Conservation (phyloP, 2,329 filamentous ascomycete genomes). For the Colletotrichum godetiae region DNA sequence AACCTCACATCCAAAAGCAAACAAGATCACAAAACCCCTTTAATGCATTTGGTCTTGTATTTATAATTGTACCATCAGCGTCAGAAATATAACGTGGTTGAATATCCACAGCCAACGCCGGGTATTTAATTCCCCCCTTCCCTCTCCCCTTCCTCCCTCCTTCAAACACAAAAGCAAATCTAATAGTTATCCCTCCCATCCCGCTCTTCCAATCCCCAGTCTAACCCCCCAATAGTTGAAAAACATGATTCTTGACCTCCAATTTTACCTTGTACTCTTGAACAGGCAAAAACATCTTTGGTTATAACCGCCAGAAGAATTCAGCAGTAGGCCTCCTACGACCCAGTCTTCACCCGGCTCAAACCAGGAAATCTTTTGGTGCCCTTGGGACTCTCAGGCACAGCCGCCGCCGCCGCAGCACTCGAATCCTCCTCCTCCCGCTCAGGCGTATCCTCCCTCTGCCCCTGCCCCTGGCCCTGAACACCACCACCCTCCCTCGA, state of each 20-base stretch:
- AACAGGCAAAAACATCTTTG: neutral
- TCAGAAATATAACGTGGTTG: neutral
- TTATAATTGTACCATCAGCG: neutral
- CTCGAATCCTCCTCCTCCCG: slow-evolving; percentile 18
- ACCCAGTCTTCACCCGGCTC: slow-evolving; percentile 30
- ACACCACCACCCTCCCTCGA: slow-evolving; percentile 33
- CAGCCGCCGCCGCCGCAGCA: neutral
- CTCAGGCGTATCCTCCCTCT: slow-evolving; percentile 25
- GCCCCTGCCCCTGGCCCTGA: neutral
- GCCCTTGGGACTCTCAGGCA: slow-evolving; percentile 19
- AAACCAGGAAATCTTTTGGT: slow-evolving; percentile 17
- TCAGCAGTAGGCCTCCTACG: neutral
- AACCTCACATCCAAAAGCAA: neutral
- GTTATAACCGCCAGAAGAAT: neutral
- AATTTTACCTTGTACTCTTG: neutral
- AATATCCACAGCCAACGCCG: neutral
- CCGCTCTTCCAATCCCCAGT: neutral
- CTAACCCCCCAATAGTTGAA: neutral
- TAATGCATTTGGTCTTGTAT: neutral
- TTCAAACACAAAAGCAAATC: neutral
- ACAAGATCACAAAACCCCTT: neutral
- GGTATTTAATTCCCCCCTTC: neutral
- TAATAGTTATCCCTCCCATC: neutral
- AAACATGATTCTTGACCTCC: neutral
- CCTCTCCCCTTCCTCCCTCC: neutral